Evolutionary conservation across 2,329 filamentous ascomycete genomes (phyloP).

Genomic region (Clonostachys sp.): DNA sequence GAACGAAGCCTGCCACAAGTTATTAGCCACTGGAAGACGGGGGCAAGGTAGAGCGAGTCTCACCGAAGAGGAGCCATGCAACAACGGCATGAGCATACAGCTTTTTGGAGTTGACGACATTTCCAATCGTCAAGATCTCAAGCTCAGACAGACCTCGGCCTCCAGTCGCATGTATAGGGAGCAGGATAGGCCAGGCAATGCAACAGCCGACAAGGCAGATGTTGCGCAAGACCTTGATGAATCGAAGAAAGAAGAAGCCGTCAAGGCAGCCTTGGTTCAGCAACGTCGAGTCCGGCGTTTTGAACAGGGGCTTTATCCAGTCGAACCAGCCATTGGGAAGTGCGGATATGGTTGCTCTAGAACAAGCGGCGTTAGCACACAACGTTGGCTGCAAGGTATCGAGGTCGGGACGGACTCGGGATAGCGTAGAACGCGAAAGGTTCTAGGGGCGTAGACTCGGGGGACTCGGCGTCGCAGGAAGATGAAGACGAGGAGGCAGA

Average conservation of each 20-base stretch:
- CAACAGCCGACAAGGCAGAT: slow-evolving; percentile 79
- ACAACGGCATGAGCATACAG: slow-evolving; percentile 81
- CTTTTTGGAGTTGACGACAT: slow-evolving; percentile 56
- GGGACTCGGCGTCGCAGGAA: slow-evolving; percentile 37
- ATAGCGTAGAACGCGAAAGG: slow-evolving; percentile 41
- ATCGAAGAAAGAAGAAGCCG: slow-evolving; percentile 85
- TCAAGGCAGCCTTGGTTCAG: slow-evolving; percentile 91
- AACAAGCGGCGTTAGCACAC: too few relatives aligned
- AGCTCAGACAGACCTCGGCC: slow-evolving; percentile 61
- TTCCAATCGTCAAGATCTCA: slow-evolving; percentile 74
- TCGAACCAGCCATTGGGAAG: slow-evolving; percentile 59
- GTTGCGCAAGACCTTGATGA: slow-evolving; percentile 61
- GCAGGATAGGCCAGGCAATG: slow-evolving; percentile 84
- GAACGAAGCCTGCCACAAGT: slow-evolving; percentile 62
- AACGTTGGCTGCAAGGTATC: neutral
- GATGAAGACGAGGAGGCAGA: slow-evolving; percentile 47
- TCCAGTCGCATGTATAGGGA: slow-evolving; percentile 83
- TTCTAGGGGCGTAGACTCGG: slow-evolving; percentile 52
- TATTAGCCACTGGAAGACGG: neutral
- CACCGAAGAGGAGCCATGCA: slow-evolving; percentile 69
- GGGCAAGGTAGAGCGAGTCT: neutral
- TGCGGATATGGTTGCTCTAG: slow-evolving; percentile 48
- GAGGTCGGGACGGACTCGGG: slow-evolving; percentile 26
- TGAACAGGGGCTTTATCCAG: slow-evolving; percentile 65
- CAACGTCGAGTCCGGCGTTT: slow-evolving; percentile 69